phyloP scores from a whole-genome alignment of 768 basidiomycete species.

The Roridomyces roridus region DNA sequence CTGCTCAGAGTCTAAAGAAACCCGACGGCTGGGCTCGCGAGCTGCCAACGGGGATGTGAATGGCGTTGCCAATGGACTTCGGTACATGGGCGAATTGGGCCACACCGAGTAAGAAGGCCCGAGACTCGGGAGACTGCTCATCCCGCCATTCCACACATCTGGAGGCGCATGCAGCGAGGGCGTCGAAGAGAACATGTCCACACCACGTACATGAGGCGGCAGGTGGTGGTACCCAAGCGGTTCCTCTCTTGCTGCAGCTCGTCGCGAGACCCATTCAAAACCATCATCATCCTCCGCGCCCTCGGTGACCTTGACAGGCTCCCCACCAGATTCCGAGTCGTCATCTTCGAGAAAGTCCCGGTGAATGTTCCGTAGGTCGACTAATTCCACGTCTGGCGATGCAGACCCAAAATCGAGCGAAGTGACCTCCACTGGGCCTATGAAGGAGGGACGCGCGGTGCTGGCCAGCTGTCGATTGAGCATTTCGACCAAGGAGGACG shows the following conservation, averaged over 20 bases:
- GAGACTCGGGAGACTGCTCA: conserved; percentile 46
- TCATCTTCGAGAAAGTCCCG: conserved; percentile 92
- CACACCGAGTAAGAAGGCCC: conserved; percentile 34
- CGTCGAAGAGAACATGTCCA: conserved; percentile 65
- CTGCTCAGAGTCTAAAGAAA: conserved; percentile 23
- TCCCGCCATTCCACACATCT: conserved; percentile 51
- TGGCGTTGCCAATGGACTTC: conserved; percentile 42
- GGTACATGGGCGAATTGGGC: conserved; percentile 36
- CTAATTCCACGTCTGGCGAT: conserved; percentile 86
- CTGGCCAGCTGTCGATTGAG: conserved; percentile 81
- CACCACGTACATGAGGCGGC: conserved; percentile 71
- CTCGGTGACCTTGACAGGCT: conserved; percentile 58
- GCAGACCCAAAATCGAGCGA: conserved; percentile 87
- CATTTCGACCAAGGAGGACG: conserved; percentile 68
- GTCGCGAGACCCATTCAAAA: conserved; percentile 82
- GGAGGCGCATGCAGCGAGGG: conserved; percentile 50
- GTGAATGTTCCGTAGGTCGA: conserved; percentile 93
- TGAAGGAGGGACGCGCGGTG: conserved; percentile 86
- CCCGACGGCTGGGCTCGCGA: conserved; percentile 20
- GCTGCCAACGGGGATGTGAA: conserved; percentile 34
- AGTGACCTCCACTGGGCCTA: conserved; percentile 89
- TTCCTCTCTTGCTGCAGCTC: conserved; percentile 61
- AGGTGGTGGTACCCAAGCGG: conserved; percentile 71
- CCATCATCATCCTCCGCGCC: conserved; percentile 72
- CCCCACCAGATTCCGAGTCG: conserved; percentile 58